Percentiles rank a stretch among this genome's conserved stretches.
Conservation (phyloP, 1,139 yeast species). For the Nadsonia starkeyi-henricii region DNA sequence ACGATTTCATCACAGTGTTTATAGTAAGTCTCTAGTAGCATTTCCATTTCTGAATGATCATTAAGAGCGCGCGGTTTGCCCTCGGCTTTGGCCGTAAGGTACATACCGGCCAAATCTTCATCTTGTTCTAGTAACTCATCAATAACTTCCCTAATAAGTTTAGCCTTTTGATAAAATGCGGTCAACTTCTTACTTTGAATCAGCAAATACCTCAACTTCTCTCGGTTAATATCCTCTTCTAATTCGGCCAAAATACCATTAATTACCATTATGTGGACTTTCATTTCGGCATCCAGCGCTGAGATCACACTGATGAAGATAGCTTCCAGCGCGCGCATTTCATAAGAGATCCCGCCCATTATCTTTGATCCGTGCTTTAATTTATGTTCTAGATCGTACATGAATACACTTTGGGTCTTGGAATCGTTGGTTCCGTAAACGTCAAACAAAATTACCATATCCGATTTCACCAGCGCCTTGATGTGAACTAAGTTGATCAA, state of each 20-base stretch:
- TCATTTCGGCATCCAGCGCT: constrained; percentile 73
- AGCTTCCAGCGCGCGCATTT: constrained; percentile 80
- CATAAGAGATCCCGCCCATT: constrained; percentile 41
- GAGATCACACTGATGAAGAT: constrained; percentile 76
- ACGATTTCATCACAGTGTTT: constrained; percentile 95
- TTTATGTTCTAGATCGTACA: constrained; percentile 77
- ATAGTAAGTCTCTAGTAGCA: constrained; percentile 84
- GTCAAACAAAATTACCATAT: constrained; percentile 73
- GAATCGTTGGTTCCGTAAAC: constrained; percentile 46
- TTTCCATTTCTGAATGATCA: constrained; percentile 60
- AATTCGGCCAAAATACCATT: constrained; percentile 68
- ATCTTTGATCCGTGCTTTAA: constrained; percentile 32
- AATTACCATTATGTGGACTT: constrained; percentile 56
- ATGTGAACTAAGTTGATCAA: constrained; percentile 72
- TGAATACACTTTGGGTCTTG: constrained; percentile 58
- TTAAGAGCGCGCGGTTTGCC: constrained; percentile 21
- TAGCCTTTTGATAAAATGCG: constrained; percentile 72
- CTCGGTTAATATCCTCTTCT: constrained; percentile 76
- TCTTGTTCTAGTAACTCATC: constrained; percentile 86
- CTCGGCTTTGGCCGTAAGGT: constrained; percentile 39
- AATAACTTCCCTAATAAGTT: constrained; percentile 67
- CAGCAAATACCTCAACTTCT: constrained; percentile 63
- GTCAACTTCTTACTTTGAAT: constrained; percentile 70
- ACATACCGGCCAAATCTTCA: constrained; percentile 80
- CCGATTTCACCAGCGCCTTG: constrained; percentile 71